Base-by-base conservation (phyloP, 352 stramenopile genomes). In the Bremia lactucae region DNA sequence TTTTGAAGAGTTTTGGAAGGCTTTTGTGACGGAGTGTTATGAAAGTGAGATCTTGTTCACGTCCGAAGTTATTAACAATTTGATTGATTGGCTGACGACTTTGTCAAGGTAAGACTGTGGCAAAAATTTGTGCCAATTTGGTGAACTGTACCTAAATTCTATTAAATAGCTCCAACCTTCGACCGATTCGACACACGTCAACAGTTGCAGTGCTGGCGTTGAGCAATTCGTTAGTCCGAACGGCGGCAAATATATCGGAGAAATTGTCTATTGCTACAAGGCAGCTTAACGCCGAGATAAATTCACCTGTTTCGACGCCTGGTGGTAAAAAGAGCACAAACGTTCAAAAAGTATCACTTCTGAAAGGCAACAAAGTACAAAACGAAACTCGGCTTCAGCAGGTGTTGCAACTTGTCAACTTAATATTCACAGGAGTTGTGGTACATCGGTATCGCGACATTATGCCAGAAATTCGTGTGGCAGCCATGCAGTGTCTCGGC, bases 391-490 rank as follows among this genome's bases (percentile, higher is more conserved):
- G 76, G 4, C 36, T 74, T 28, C 43, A 69, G 34, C 73, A 82
- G 20, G 41, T 85, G 3, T 44, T 87, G 28, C 61, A 82, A 36
- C 42, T 77, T n/a, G 54, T 87, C 13, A 66, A 77, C 28, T 58
- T 72, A 24, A 6, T 94, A 6, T 89, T 92, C 53, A 83, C 71
- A 18, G 72, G 69, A 6, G 71, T 93, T 10, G 54, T 93, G 15
- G 65, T 87, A 10, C 79, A 91, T 52, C 77, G 81, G 5, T 94
- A 88, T 62, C 84, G 90, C 11, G 94, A 98, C 47, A 85, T 95
- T n/a, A 96, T 97, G 80, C 59, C 73, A 2, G 71, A 95, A 36
- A 85, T 97, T 53, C 87, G 94, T 15, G 53, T 69, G 6, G 67
- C 79, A 20, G 96, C 68, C 31, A 66, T 96, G 4, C 50, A 83